Percentiles rank a stretch among this genome's conserved stretches.
phyloP scores from a whole-genome alignment of 441 rosid genomes.

The Populus hybrid region DNA sequence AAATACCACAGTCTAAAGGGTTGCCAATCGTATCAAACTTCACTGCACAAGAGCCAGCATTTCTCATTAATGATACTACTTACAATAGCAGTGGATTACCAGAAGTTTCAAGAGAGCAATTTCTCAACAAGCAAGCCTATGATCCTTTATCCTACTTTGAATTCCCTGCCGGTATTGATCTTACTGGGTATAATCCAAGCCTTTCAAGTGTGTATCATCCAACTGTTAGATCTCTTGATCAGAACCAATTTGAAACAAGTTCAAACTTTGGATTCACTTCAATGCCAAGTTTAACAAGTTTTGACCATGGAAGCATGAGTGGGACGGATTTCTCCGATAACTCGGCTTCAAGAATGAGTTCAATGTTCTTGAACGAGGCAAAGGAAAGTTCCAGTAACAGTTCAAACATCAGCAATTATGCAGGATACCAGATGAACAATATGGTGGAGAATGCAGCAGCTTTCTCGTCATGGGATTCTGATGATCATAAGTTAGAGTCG shows the following conservation, averaged over 20 bases:
- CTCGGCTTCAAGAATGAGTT: slow-evolving; percentile 40
- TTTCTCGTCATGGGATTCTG: slow-evolving; percentile 40
- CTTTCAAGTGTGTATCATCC: slow-evolving; percentile 19
- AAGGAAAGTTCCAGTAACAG: slow-evolving; percentile 52
- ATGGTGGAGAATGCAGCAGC: slow-evolving; percentile 27
- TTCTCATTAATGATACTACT: slow-evolving; percentile 29
- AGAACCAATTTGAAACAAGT: slow-evolving; percentile 30
- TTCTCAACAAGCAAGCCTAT: slow-evolving; percentile 25
- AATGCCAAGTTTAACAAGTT: slow-evolving; percentile 42
- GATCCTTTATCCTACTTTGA: slow-evolving; percentile 39
- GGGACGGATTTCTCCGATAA: slow-evolving; percentile 44
- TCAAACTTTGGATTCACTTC: slow-evolving; percentile 33
- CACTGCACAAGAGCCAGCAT: slow-evolving; percentile 35
- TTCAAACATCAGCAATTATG: slow-evolving; percentile 43
- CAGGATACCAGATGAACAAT: slow-evolving; percentile 32
- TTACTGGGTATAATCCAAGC: slow-evolving; percentile 23
- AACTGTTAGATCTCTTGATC: slow-evolving; percentile 14
- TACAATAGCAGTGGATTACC: slow-evolving; percentile 19
- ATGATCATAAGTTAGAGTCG: slow-evolving; percentile 21
- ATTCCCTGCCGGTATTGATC: slow-evolving; percentile 25
- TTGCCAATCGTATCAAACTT: slow-evolving; percentile 20
- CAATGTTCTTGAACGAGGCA: slow-evolving; percentile 31
- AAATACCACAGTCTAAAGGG: slow-evolving; percentile 20
- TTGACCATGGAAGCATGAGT: slow-evolving; percentile 36
- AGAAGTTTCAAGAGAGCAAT: slow-evolving; percentile 31